Evolutionary conservation across 1,139 yeast genomes (phyloP).

Genomic region (Kluyveromyces sp.): DNA sequence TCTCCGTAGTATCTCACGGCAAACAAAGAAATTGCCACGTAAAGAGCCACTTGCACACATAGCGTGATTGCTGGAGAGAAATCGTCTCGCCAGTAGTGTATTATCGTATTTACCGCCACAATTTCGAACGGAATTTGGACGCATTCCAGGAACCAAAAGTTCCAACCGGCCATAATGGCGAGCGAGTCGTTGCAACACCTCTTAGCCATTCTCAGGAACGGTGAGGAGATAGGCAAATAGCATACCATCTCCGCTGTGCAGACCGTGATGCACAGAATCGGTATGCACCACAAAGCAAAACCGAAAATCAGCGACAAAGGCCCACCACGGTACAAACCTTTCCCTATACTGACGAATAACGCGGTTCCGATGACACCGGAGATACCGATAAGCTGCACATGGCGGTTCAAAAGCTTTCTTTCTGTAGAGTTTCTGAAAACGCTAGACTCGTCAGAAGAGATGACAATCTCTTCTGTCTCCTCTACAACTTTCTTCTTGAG

Average conservation of each 20-base stretch:
- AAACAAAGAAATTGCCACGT: slow-evolving; percentile 56
- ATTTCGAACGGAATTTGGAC: slow-evolving; percentile 76
- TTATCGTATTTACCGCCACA: slow-evolving; percentile 68
- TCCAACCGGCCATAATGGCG: slow-evolving; percentile 74
- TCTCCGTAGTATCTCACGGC: slow-evolving; percentile 76
- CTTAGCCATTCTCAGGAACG: slow-evolving; percentile 49
- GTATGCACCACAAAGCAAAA: slow-evolving; percentile 51
- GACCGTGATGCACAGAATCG: slow-evolving; percentile 61
- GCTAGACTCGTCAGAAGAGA: slow-evolving; percentile 4
- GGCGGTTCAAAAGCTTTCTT: slow-evolving; percentile 49
- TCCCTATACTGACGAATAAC: slow-evolving; percentile 66
- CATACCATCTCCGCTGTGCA: slow-evolving; percentile 81
- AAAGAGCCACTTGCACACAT: slow-evolving; percentile 54
- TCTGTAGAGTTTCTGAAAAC: slow-evolving; percentile 1
- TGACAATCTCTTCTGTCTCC: slow-evolving; percentile 5
- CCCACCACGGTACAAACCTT: slow-evolving; percentile 63
- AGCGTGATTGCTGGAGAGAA: slow-evolving; percentile 63
- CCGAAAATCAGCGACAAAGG: slow-evolving; percentile 71
- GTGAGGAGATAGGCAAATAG: slow-evolving; percentile 66
- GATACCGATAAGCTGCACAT: slow-evolving; percentile 70
- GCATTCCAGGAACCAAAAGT: slow-evolving; percentile 71
- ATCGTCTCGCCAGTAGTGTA: slow-evolving; percentile 74
- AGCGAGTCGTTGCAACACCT: slow-evolving; percentile 60
- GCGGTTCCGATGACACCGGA: slow-evolving; percentile 89
- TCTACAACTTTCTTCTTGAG: background rate